Evolutionary conservation across 352 stramenopile genomes (phyloP).

Genomic region (Pythium angustatum): DNA sequence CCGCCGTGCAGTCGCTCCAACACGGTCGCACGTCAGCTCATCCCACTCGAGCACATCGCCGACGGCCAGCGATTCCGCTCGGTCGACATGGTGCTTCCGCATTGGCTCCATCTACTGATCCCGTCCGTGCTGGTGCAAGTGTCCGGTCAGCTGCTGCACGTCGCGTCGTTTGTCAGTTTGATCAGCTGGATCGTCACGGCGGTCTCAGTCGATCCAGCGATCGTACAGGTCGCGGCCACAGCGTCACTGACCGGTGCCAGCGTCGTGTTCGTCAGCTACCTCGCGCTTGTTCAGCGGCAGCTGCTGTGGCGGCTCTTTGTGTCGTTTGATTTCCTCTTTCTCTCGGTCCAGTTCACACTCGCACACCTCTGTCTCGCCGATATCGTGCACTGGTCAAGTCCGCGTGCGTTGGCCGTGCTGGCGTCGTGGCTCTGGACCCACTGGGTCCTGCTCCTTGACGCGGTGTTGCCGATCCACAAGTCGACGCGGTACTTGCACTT

Average conservation of each 20-base stretch:
- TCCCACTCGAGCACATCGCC: constrained; percentile 2
- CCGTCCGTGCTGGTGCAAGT: not conserved
- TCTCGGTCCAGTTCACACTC: constrained; percentile 21
- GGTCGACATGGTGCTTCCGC: constrained; percentile 1
- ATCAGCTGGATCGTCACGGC: not conserved
- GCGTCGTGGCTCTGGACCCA: constrained; percentile 25
- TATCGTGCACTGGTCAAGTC: constrained; percentile 14
- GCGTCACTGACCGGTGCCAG: not conserved
- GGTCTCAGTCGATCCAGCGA: not conserved
- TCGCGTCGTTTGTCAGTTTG: constrained; percentile 5
- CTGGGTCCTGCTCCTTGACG: constrained; percentile 23
- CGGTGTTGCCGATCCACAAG: constrained; percentile 17
- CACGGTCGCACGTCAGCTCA: not conserved
- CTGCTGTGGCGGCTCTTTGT: constrained; percentile 8
- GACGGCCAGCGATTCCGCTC: not conserved
- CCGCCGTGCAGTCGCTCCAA: not conserved
- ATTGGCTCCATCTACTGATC: not conserved
- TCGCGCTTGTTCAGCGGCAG: constrained; percentile 8
- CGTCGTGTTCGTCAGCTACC: constrained; percentile 7
- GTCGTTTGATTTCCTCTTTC: constrained; percentile 25
- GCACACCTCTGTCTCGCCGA: constrained; percentile 11
- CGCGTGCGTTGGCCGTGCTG: constrained; percentile 6
- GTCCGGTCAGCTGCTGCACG: not conserved
- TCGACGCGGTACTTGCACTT: not conserved
- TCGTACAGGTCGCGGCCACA: not conserved